These are phyloP conservation scores for Cephalotrichum gorgonifer DNA, from an alignment of 2,329 filamentous ascomycete genomes.

Conservation along the genomic window DNA sequence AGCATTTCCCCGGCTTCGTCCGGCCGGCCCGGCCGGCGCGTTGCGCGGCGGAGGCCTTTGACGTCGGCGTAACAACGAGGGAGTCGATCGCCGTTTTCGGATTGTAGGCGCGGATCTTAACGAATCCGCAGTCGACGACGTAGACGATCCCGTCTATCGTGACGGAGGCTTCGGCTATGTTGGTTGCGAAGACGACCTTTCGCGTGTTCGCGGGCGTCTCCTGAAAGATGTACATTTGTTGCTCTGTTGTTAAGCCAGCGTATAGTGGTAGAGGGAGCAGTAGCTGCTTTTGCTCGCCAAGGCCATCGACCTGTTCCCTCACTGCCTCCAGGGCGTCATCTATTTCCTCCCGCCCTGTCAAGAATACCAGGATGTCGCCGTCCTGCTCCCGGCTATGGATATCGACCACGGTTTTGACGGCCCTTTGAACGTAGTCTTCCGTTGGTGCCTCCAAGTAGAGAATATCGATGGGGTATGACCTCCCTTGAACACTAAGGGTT, in stretches of 20 bases:
- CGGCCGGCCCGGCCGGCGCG: constrained; percentile 83
- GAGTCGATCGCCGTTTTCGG: constrained; percentile 80
- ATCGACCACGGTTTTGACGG: constrained; percentile 73
- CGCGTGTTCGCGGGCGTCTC: constrained; percentile 69
- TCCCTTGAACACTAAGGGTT: constrained; percentile 58
- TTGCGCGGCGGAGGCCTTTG: constrained; percentile 87
- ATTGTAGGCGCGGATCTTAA: constrained; percentile 81
- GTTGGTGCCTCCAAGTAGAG: constrained; percentile 69
- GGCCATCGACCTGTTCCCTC: constrained; percentile 10
- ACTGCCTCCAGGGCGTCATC: constrained; percentile 31
- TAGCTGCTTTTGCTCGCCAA: constrained; percentile 34
- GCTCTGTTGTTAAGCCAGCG: constrained; percentile 77
- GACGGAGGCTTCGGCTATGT: constrained; percentile 92
- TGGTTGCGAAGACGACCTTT: constrained; percentile 89
- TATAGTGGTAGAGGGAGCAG: constrained; percentile 67
- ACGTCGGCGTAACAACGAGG: constrained; percentile 70
- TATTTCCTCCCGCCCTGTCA: constrained; percentile 91
- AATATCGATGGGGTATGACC: constrained; percentile 80
- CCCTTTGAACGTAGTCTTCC: constrained; percentile 78
- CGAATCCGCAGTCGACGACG: constrained; percentile 83
- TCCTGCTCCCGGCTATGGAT: constrained; percentile 73
- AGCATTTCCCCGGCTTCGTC: constrained; percentile 87
- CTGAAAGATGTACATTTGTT: constrained; percentile 94
- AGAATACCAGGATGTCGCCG: constrained; percentile 83
- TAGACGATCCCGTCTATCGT: constrained; percentile 89